phyloP scores from a whole-genome alignment of 108 stramenopile genomes.

The Nitzschia palea region DNA sequence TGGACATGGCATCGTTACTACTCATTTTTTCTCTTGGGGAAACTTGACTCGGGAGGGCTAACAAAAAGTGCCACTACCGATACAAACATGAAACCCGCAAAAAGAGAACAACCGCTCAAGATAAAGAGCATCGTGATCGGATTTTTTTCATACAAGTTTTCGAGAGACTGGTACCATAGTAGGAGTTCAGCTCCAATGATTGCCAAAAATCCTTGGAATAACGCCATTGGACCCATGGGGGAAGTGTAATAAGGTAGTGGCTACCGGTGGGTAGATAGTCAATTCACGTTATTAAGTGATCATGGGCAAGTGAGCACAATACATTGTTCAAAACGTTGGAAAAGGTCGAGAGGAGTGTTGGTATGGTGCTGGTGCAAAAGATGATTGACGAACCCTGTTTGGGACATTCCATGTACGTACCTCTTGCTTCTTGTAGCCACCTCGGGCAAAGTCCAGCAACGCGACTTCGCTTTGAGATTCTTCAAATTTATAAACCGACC shows the following conservation, averaged over 20 bases:
- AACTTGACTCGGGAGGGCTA: too few relatives aligned
- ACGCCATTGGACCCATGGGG: constrained; percentile 81
- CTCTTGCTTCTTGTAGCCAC: constrained; percentile 48
- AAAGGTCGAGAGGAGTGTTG: not conserved
- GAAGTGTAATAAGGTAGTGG: constrained; percentile 48
- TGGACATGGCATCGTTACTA: too few relatives aligned
- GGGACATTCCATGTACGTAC: constrained; percentile 28
- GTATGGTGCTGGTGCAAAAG: not conserved
- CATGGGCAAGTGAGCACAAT: not conserved
- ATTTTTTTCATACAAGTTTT: too few relatives aligned
- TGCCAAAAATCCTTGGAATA: constrained; percentile 53
- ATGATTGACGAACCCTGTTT: not conserved
- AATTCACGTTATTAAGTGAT: too few relatives aligned
- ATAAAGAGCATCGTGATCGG: too few relatives aligned
- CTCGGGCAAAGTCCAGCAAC: constrained; percentile 58
- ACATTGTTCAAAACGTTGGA: not conserved
- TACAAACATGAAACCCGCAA: too few relatives aligned
- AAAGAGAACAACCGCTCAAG: too few relatives aligned
- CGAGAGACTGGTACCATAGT: too few relatives aligned
- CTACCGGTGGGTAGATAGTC: too few relatives aligned
- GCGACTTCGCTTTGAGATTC: constrained; percentile 49
- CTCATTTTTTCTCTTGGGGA: too few relatives aligned
- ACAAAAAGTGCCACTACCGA: too few relatives aligned
- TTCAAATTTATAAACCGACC: constrained; percentile 69
- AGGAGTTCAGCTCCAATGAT: too few relatives aligned